Percentiles rank a stretch among this genome's conserved stretches.
These are phyloP conservation scores for Taphrina flavorubra DNA, from an alignment of 1,139 yeast species.

Conservation along the genomic window DNA sequence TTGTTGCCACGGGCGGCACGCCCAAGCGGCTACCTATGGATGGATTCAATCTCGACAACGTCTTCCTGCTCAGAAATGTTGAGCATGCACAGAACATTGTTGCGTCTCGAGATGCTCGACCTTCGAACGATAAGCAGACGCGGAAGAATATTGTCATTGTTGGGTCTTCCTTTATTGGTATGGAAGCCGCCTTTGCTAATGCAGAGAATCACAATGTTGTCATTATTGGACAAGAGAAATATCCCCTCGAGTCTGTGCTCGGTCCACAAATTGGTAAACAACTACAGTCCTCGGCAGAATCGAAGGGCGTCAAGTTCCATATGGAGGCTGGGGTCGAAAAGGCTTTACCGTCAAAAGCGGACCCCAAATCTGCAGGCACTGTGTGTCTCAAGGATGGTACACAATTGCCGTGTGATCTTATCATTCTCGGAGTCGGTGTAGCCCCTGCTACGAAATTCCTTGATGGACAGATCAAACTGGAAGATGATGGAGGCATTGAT, in stretches of 20 bases:
- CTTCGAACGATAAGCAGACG: conserved; percentile 32
- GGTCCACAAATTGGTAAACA: conserved; percentile 42
- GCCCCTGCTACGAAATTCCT: conserved; percentile 43
- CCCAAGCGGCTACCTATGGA: conserved; percentile 43
- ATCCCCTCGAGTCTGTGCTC: conserved; percentile 41
- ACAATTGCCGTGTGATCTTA: conserved; percentile 41
- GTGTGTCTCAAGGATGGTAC: conserved; percentile 44
- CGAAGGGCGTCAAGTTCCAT: conserved; percentile 41
- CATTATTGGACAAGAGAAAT: conserved; percentile 41
- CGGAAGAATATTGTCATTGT: conserved; percentile 43
- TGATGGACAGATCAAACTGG: conserved; percentile 39
- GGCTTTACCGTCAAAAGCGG: conserved; percentile 36
- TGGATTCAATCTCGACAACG: conserved; percentile 42
- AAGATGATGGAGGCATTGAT: conserved; percentile 42
- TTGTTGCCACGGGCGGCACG: conserved; percentile 44
- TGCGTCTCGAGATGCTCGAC: conserved; percentile 37
- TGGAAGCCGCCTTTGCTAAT: conserved; percentile 43
- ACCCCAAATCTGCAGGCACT: conserved; percentile 29
- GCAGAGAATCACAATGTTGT: conserved; percentile 42
- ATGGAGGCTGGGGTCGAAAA: conserved; percentile 43
- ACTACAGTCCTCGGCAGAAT: conserved; percentile 37
- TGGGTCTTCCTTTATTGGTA: conserved; percentile 44
- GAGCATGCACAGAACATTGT: conserved; percentile 40
- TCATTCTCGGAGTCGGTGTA: conserved; percentile 44
- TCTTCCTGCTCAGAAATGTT: conserved; percentile 41